Base-by-base conservation (phyloP, 495 filamentous ascomycete genomes). In the Thozetella sp. region DNA sequence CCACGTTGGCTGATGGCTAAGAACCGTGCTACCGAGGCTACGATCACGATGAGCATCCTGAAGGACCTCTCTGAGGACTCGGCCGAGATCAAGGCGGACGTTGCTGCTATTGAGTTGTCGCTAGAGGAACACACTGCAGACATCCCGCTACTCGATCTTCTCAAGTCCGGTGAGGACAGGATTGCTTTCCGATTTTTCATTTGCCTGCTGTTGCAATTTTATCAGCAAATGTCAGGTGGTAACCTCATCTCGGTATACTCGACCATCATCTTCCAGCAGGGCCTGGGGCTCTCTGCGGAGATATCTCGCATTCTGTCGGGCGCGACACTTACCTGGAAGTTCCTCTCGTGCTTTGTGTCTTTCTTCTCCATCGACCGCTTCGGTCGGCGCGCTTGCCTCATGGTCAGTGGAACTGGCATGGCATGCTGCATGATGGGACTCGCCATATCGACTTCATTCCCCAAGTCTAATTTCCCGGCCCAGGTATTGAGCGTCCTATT, bases 161-260 rank as follows among this genome's bases (percentile, higher is more conserved):
- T n/a, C n/a, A n/a, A n/a, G n/a, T n/a, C n/a, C n/a, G n/a, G n/a
- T n/a, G n/a, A n/a, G n/a, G n/a, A n/a, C n/a, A n/a, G n/a, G n/a
- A n/a, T n/a, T n/a, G n/a, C n/a, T n/a, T n/a, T n/a, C n/a, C n/a
- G n/a, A n/a, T n/a, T n/a, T n/a, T n/a, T n/a, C n/a, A n/a, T n/a
- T n/a, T n/a, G n/a, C 12, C 62, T 80, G 13, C 63, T 67, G 4
- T 57, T 79, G 2, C 77, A 81, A 59, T 80, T 79, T 60, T 76
- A 58, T 51, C 71, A 81, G 63, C 80, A 85, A 66, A 76, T 85
- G 59, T 81, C 75, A 11, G 84, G 86, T 24, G 84, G 85, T 62
- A 86, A 86, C 59, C 69, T 88, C 30, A 84, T 88, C 50, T 82
- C 82, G 19, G 84, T 86, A 56, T 88, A 88, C 63, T 81, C 83